Evolutionary conservation across 2,329 filamentous ascomycete species (phyloP), one percentile per base, ranked within the genome.

Genomic region (Colletotrichum salicis): DNA sequence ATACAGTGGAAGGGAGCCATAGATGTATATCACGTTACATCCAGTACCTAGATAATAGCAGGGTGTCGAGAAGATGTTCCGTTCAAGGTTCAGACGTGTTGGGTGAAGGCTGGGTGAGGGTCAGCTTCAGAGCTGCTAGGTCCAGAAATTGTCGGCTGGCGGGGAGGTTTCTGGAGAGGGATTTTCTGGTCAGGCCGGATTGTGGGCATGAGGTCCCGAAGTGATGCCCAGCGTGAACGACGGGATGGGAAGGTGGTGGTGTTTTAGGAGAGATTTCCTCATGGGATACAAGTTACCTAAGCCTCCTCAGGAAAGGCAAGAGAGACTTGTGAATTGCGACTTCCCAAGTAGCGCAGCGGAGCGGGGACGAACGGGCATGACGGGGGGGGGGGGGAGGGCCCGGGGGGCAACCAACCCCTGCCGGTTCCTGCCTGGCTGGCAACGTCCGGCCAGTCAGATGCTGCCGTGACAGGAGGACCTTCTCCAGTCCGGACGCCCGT

Each of bases 401-500:
- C 10, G 24, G 15, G 35, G 35, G n/a, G 11, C 11, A n/a, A 5
- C 58, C 37, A 31, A 35, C 60, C 60, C 45, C 33, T 62, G 60
- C 29, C 29, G 24, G 57, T 37, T 62, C 60, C 45, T 57, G 5
- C 27, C 13, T 51, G 52, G 41, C 15, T 64, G 58, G 22, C 51
- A 33, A 35, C 27, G 27, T 45, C n/a, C n/a, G 35, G 54, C 65
- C 65, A 67, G 13, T 51, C 56, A 52, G 41, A 54, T n/a, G 41
- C 3, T 29, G n/a, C 52, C 27, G 29, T 31, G 45, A 22, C 19
- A 29, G 52, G 48, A 27, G 37, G 54, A 12, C 45, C n/a, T 15
- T 37, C 64, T 61, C 58, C 54, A 68, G 66, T 41, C 48, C 41
- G 31, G 35, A 37, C 27, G 65, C 6, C 69, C 65, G 69, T 69